Percentiles rank a stretch among this genome's conserved stretches.
phyloP scores from a whole-genome alignment of 1,284 basidiomycete genomes.

The Ceratorhiza oryzae-sativae region DNA sequence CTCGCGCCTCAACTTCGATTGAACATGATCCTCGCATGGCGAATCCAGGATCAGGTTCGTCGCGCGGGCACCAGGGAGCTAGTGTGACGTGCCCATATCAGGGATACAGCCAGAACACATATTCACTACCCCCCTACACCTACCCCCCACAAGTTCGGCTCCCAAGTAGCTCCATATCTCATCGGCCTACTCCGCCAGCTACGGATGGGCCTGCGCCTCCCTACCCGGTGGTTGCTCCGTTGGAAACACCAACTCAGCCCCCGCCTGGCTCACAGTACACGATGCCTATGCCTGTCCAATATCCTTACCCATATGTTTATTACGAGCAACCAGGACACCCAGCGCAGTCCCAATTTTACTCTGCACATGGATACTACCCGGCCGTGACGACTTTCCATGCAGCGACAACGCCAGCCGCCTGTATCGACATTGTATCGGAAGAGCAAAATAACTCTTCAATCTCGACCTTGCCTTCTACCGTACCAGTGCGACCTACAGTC shows the following conservation, averaged over 20 bases:
- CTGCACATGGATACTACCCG: slow-evolving; percentile 27
- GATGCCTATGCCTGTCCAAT: slow-evolving; percentile 6
- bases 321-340: slow-evolving; percentile 1
- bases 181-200: too few relatives aligned
- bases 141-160: too few relatives aligned
- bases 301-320: slow-evolving; percentile 9
- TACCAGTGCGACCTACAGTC: background rate
- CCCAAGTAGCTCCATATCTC: too few relatives aligned
- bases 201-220: too few relatives aligned
- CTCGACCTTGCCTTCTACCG: background rate
- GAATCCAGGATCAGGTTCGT: too few relatives aligned
- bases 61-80: too few relatives aligned
- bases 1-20: too few relatives aligned
- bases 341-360: slow-evolving; percentile 11
- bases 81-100: too few relatives aligned
- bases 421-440: background rate
- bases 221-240: background rate
- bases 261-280: slow-evolving; percentile 4
- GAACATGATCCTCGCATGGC: too few relatives aligned
- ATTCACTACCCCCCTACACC: too few relatives aligned
- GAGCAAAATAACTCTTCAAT: background rate
- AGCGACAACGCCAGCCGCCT: background rate
- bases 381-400: slow-evolving; percentile 21
- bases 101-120: too few relatives aligned
- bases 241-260: background rate